Conservation (phyloP, 1,139 yeast species). For the Pichia sp. region DNA sequence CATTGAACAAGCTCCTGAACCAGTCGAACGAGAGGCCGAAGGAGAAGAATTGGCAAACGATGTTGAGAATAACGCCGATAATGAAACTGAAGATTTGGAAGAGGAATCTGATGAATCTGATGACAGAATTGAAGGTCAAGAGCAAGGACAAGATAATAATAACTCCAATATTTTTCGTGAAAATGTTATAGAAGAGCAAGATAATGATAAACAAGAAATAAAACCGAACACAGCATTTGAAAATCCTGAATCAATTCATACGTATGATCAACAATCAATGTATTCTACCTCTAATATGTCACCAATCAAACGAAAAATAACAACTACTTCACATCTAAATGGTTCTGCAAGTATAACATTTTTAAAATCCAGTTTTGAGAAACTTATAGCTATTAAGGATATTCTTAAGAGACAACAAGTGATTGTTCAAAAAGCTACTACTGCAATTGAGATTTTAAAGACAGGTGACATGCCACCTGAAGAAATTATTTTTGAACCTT, state of each 20-base stretch:
- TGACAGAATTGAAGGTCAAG: no score
- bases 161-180: background rate
- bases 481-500: conserved; percentile 50
- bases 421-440: conserved; percentile 37
- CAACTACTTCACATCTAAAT: conserved; percentile 18
- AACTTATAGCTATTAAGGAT: conserved; percentile 42
- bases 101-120: background rate
- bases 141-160: background rate
- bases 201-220: background rate
- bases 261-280: conserved; percentile 9
- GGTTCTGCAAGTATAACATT: conserved; percentile 36
- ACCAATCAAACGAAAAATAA: conserved; percentile 9
- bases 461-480: conserved; percentile 30
- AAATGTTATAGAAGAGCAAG: background rate
- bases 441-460: conserved; percentile 35
- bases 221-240: background rate
- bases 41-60: background rate
- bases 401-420: conserved; percentile 40
- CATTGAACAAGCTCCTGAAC: background rate
- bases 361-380: conserved; percentile 42
- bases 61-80: background rate
- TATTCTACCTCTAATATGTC: conserved; percentile 11
- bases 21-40: background rate
- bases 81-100: background rate
- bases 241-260: conserved; percentile 7